Percentiles rank a stretch among this genome's conserved stretches.
Conservation (phyloP, 2,329 filamentous ascomycete species). For the Neofusicoccum sp. region DNA sequence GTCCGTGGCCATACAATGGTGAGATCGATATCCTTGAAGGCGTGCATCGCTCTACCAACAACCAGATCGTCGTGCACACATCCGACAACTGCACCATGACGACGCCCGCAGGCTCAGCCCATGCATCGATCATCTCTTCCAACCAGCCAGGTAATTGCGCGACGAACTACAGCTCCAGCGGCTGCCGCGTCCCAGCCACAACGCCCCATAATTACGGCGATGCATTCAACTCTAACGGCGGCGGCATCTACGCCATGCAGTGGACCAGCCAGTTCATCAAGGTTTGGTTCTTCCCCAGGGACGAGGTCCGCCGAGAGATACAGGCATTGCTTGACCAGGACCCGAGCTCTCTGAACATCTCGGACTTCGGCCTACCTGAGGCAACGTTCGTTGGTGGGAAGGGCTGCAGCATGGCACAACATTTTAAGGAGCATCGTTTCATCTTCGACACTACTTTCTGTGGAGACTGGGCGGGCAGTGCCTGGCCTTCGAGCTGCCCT, state of each 20-base stretch:
- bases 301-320: constrained; percentile 44
- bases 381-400: constrained; percentile 60
- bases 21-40: constrained; percentile 31
- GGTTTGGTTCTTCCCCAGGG: constrained; percentile 30
- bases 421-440: constrained; percentile 42
- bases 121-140: neutral
- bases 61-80: constrained; percentile 22
- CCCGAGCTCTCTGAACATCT: constrained; percentile 57
- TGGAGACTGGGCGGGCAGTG: constrained; percentile 68
- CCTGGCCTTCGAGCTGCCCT: constrained; percentile 65
- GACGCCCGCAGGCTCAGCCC: neutral
- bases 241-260: constrained; percentile 39
- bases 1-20: constrained; percentile 28
- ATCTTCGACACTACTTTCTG: constrained; percentile 47
- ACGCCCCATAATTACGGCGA: constrained; percentile 24
- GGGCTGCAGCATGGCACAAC: constrained; percentile 38
- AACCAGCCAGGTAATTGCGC: constrained; percentile 15
- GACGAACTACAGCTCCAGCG: constrained; percentile 28
- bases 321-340: constrained; percentile 29
- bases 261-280: constrained; percentile 28
- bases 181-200: constrained; percentile 23
- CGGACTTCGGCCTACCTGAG: constrained; percentile 62
- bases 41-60: constrained; percentile 27
- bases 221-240: constrained; percentile 25
- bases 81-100: constrained; percentile 28